phyloP scores from a whole-genome alignment of 2,329 filamentous ascomycete species.

The Penicillium verrucosum region DNA sequence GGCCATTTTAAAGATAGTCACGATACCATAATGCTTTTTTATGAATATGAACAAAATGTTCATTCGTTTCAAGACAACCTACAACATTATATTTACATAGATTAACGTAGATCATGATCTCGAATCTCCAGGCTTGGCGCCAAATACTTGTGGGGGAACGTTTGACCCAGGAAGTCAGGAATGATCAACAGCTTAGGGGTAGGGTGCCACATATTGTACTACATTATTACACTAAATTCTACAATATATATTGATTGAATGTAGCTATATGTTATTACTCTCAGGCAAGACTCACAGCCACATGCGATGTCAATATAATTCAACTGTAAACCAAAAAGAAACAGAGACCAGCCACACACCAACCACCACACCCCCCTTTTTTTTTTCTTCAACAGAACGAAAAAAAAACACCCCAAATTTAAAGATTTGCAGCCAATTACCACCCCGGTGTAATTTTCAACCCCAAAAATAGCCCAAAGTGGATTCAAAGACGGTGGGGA shows the following conservation, averaged over 20 bases:
- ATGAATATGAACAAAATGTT: background rate
- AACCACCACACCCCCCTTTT: background rate
- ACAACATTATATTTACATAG: background rate
- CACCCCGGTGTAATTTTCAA: conserved; percentile 3
- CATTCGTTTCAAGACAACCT: background rate
- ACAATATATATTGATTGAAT: background rate
- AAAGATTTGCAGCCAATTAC: background rate
- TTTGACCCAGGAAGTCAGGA: background rate
- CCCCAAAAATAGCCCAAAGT: conserved; percentile 23
- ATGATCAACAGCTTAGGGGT: background rate
- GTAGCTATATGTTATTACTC: background rate
- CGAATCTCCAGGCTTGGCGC: conserved; percentile 21
- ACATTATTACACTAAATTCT: background rate
- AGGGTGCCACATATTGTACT: background rate
- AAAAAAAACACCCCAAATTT: background rate
- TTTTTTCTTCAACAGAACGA: background rate
- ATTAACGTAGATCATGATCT: conserved; percentile 7
- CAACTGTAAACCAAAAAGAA: background rate
- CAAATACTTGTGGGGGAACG: conserved; percentile 19
- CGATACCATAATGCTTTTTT: background rate
- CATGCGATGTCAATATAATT: background rate
- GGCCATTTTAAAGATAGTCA: background rate
- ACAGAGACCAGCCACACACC: background rate
- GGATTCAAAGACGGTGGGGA: conserved; percentile 15
- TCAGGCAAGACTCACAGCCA: background rate